Conservation (phyloP, 1,139 yeast species). For the Taphrina confusa region DNA sequence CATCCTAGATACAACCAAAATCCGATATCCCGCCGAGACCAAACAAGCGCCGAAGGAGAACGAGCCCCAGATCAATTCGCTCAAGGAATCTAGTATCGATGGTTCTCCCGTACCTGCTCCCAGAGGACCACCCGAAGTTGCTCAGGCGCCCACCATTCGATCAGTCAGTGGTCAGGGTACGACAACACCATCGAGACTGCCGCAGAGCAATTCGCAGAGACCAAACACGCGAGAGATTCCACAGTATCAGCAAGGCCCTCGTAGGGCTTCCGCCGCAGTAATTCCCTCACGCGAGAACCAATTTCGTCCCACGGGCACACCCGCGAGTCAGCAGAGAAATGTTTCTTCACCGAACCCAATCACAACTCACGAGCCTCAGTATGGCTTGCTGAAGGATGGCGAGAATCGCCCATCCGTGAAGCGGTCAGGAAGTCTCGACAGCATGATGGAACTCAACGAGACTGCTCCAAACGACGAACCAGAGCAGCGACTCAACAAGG, state of each 20-base stretch:
- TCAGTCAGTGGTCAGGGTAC: slow-evolving; percentile 31
- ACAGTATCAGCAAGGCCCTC: neutral
- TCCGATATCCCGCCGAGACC: slow-evolving; percentile 41
- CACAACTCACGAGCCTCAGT: neutral
- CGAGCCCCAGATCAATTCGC: neutral
- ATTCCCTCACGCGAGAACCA: neutral
- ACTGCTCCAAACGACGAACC: neutral
- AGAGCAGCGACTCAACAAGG: neutral
- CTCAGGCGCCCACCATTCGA: slow-evolving; percentile 9
- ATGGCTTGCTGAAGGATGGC: neutral
- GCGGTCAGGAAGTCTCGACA: slow-evolving; percentile 19
- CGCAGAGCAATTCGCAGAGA: slow-evolving; percentile 3
- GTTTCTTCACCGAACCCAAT: neutral
- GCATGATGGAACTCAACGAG: slow-evolving; percentile 21
- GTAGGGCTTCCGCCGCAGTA: slow-evolving; percentile 7
- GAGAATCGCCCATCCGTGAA: neutral
- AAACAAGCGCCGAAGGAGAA: neutral
- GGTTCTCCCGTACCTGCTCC: neutral
- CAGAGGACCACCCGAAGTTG: neutral
- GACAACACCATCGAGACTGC: slow-evolving; percentile 26
- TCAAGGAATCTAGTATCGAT: neutral
- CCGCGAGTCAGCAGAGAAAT: neutral
- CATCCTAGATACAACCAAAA: slow-evolving; percentile 48
- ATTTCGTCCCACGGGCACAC: neutral
- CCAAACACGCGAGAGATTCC: neutral